phyloP scores from a whole-genome alignment of 2,329 filamentous ascomycete species.

The Fusarium liriodendri region DNA sequence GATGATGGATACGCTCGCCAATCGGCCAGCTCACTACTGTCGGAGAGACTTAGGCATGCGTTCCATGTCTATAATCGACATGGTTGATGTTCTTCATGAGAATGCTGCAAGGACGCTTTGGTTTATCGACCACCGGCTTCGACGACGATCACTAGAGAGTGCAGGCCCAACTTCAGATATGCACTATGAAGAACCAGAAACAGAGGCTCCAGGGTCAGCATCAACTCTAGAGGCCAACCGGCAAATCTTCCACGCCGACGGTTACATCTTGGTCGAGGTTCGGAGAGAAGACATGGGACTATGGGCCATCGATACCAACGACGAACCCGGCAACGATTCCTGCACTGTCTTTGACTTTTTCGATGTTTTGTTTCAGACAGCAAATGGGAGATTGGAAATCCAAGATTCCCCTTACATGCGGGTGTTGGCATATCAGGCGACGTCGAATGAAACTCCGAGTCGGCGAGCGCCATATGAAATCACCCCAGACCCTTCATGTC shows the following conservation, averaged over 20 bases:
- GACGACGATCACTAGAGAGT: not conserved
- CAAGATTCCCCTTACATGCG: not conserved
- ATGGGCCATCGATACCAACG: not conserved
- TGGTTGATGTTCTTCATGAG: not conserved
- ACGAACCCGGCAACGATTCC: not conserved
- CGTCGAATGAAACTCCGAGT: not conserved
- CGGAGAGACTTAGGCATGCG: not conserved
- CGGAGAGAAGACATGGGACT: not conserved
- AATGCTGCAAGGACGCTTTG: slow-evolving; percentile 2
- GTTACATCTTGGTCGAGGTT: not conserved
- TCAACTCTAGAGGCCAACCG: not conserved
- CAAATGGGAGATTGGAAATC: not conserved
- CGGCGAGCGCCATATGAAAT: not conserved
- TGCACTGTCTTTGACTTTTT: not conserved
- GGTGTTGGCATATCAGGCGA: not conserved
- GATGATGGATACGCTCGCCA: not conserved
- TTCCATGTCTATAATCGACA: not conserved
- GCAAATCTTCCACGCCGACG: not conserved
- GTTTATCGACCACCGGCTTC: slow-evolving; percentile 17
- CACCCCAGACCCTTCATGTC: not conserved
- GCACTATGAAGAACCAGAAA: not conserved
- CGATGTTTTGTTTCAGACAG: not conserved
- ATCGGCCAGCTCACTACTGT: not conserved
- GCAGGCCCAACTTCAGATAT: not conserved
- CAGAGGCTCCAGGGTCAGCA: not conserved